Evolutionary conservation across 257 asterid genomes (phyloP), one percentile per base, ranked within the genome.

Genomic region (Penstemon eatonii): DNA sequence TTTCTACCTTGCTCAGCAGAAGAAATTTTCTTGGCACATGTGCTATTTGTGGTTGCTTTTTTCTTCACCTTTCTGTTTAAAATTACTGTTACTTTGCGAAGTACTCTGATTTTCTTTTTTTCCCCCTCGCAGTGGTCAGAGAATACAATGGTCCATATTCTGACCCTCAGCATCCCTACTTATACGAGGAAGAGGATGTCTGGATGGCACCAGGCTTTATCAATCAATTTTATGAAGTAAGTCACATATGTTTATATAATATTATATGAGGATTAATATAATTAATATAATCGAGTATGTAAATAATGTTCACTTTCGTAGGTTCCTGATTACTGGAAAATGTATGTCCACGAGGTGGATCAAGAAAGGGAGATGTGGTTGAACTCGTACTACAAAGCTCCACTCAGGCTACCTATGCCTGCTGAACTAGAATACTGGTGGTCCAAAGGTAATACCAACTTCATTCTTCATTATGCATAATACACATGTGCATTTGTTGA

Each of bases 171-270:
- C 99, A 94, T 79, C 96, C 87, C 68, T 94, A 94, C 73, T 74
- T 91, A 18, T 94, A 91, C 39, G 99, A 94, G 81, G 99, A 91
- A 75, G 99, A 94, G 11, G 99, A 94, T 76, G 96, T 89, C 69
- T 94, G 99, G 99, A 94, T 94, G 99, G 99, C 99, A 58, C 99
- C 99, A 18, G 99, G 99, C 74, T 94, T 94, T 84, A 85, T 94
- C 81, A 91, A 94, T 75, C 99, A 94, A 66, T 94, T 94, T 80
- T 89, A 94, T 60, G 97, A 91, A 73, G 99, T 94, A 80, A 75
- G 77, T 75, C 76, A 46, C 68, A 8, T 18, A 36, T 3, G 19
- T n/a, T 33, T 59, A 45, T 45, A 8, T 45, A 44, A n/a, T 15
- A 15, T 8, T 42, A 63, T 60, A 44, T 39, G 67, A 13, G 45